Evolutionary conservation across 2,329 filamentous ascomycete genomes (phyloP), one percentile per base, ranked within the genome.

Genomic region (Davidsoniella eucalypti): DNA sequence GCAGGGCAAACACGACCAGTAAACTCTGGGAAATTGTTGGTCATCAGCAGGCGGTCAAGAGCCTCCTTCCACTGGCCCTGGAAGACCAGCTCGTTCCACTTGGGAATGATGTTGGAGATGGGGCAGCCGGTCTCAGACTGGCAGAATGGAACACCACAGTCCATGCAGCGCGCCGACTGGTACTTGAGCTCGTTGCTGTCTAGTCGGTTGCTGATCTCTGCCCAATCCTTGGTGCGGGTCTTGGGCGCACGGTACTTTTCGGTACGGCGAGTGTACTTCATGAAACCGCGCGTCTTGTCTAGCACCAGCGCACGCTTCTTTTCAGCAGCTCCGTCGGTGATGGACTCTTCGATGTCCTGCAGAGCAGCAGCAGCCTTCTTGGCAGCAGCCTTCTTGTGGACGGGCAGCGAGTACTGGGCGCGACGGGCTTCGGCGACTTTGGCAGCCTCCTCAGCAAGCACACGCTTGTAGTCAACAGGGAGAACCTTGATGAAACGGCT

Each of bases 11-110:
- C 90, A 70, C 90, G 88, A 51, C 90, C 90, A 58, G 90, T 96
- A 65, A 95, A 95, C 63, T 96, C 90, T 3, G 90, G 90, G 74
- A 96, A 95, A 69, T 95, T 95, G 72, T 96, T 95, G 57, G 90
- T 95, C 84, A 93, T 90, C 49, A 95, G 72, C 9, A 96, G 74
- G 53, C 87, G 78, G 67, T 94, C 90, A 3, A 95, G 78, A 21
- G 90, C 90, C 65, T 95, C 88, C 58, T 80, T 77, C 90, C 90
- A 96, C 55, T 93, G 81, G 44, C 77, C 75, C 52, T 78, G 70
- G 61, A 79, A 80, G 0, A 93, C 77, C 7, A 94, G 56, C 54
- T 94, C 87, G 52, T 93, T 94, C 86, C 86, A 94, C 59, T 95
- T 95, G 52, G 90, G 90, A 59, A 96, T 96, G 61, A 96, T 93